These are phyloP conservation scores for Puccinia hordei DNA, from an alignment of 1,284 basidiomycete species.

Conservation along the genomic window DNA sequence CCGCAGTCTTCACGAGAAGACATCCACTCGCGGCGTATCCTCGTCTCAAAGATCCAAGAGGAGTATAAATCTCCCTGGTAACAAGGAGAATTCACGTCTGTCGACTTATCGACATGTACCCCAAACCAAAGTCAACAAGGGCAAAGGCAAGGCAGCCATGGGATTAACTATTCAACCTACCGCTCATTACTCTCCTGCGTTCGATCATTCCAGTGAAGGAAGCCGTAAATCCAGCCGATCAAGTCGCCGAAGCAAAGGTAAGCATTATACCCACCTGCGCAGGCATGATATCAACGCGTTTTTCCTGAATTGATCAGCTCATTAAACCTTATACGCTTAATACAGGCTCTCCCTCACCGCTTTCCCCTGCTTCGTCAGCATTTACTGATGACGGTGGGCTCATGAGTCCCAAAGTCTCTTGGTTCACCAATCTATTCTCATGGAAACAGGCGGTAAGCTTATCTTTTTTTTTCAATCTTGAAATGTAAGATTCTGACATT, in stretches of 20 bases:
- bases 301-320: background rate
- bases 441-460: constrained; percentile 34
- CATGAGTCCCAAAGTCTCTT: constrained; percentile 46
- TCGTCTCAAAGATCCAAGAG: constrained; percentile 41
- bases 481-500: background rate
- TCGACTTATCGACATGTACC: constrained; percentile 1
- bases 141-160: constrained; percentile 38
- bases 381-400: constrained; percentile 31
- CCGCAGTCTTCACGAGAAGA: constrained; percentile 2
- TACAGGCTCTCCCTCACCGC: constrained; percentile 35
- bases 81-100: constrained; percentile 39
- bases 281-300: background rate
- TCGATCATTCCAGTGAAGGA: constrained; percentile 26
- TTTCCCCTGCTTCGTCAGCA: constrained; percentile 48
- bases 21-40: constrained; percentile 12
- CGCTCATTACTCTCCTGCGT: background rate
- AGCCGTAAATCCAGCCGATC: constrained; percentile 39
- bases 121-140: constrained; percentile 25
- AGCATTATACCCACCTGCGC: background rate
- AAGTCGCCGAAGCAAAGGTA: constrained; percentile 28
- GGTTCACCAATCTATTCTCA: constrained; percentile 49
- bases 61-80: background rate
- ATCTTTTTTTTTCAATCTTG: background rate
- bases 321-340: background rate
- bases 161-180: constrained; percentile 27